Base-by-base conservation (phyloP, 345 rosid genomes). In the Nasturtium officinale region DNA sequence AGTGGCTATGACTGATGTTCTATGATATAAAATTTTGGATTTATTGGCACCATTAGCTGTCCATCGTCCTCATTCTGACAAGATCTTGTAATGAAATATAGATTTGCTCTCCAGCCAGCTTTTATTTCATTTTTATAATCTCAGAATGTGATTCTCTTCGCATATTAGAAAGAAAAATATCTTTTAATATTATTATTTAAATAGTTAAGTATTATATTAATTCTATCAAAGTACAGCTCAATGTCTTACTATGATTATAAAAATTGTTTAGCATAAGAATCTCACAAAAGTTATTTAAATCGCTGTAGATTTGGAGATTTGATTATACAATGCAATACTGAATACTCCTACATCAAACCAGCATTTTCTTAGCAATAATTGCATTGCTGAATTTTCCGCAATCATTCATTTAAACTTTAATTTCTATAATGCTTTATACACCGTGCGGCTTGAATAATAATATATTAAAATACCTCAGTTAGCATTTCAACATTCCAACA, bases 31-130 rank as follows among this genome's bases (percentile, higher is more conserved):
- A 51, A 5, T 0, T 45, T 63, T 62, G 52, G 52, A 62, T 37
- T 25, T 69, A 59, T 69, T 25, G 32, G 69, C 21, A 60, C 45
- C 50, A 67, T 67, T 42, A 60, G 78, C 78, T 67, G 78, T 75
- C 55, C 63, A 67, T 60, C 47, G 30, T 6, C 63, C 74, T 57
- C 33, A 1, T 67, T 67, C 62, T 29, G 33, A 32, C 58, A 57
- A 28, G 25, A 46, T 56, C 57, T 13, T 54, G 25, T 54, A 21
- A 26, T 25, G 32, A 35, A 48, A 21, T 38, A 51, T 42, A 59
- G 47, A 59, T 50, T 75, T 66, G 61, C 47, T 51, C 61, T 66
- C 66, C n/a, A 66, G 18, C 37, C 67, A 13, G 60, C 61, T 57
- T 59, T 10, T 12, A 57, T 35, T 59, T 5, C 32, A 5, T 59